phyloP scores from a whole-genome alignment of 371 early-diverging fungal genomes.

The Mortierella sp. region DNA sequence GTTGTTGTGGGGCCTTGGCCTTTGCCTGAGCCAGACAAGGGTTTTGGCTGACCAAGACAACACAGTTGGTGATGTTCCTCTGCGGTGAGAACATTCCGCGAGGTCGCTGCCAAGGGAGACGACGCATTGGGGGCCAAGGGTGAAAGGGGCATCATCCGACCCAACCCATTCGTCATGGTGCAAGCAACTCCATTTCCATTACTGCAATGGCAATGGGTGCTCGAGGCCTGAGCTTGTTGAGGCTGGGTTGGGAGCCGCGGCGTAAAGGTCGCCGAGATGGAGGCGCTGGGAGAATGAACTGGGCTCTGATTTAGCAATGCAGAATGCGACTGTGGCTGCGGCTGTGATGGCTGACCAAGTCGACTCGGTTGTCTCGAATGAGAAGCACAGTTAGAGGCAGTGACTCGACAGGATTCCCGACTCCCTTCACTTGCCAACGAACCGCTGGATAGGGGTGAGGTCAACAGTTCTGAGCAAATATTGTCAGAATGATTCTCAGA shows the following conservation, averaged over 20 bases:
- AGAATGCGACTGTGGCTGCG: background rate
- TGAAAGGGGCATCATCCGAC: background rate
- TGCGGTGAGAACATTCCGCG: slow-evolving; percentile 19
- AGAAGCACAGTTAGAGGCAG: background rate
- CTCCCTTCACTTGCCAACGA: background rate
- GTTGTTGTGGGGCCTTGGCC: too few relatives aligned
- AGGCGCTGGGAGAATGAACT: slow-evolving; percentile 31
- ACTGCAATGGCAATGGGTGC: too few relatives aligned
- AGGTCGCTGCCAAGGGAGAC: slow-evolving; percentile 3
- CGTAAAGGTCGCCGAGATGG: slow-evolving; percentile 39
- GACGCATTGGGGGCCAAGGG: background rate
- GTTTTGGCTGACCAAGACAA: too few relatives aligned
- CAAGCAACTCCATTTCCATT: background rate
- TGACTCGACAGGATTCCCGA: slow-evolving; percentile 3
- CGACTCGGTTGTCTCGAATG: background rate
- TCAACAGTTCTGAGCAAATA: too few relatives aligned
- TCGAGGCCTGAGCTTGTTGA: slow-evolving; percentile 3
- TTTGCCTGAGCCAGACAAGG: too few relatives aligned
- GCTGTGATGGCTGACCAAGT: background rate
- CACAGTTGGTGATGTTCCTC: slow-evolving; percentile 17
- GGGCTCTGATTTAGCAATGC: slow-evolving; percentile 11
- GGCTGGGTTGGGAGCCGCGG: slow-evolving; percentile 45
- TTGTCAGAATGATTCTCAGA: too few relatives aligned
- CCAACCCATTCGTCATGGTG: background rate
- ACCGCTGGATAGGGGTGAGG: too few relatives aligned